Evolutionary conservation across 1,284 basidiomycete genomes (phyloP).

Genomic region (Ceratobasidium sp.): DNA sequence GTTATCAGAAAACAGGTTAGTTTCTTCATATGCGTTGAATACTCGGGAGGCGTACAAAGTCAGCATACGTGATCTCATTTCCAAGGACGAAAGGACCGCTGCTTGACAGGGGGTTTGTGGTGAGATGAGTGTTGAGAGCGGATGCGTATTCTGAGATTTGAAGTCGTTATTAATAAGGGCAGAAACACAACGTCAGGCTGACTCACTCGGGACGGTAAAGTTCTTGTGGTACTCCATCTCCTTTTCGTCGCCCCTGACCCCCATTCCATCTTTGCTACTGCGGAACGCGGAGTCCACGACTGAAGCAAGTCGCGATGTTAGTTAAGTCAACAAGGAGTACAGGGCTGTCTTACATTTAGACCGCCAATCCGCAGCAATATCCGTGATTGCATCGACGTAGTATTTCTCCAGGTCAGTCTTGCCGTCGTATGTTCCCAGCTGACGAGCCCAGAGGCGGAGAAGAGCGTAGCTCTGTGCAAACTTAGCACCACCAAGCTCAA

Average conservation of each 20-base stretch:
- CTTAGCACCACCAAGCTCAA: conserved; percentile 6
- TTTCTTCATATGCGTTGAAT: neutral
- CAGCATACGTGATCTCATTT: conserved; percentile 23
- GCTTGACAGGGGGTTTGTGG: conserved; percentile 19
- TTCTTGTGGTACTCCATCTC: conserved; percentile 3
- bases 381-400: conserved; percentile 19
- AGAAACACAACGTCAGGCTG: neutral
- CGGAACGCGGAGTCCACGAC: conserved; percentile 6
- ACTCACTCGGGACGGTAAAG: conserved; percentile 2
- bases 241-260: neutral
- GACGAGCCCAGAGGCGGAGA: conserved; percentile 9
- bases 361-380: conserved; percentile 13
- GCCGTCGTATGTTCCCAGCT: conserved; percentile 12
- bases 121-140: conserved; percentile 15
- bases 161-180: neutral
- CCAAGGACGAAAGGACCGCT: conserved; percentile 21
- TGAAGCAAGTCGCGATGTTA: neutral
- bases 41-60: neutral
- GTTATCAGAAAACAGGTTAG: too few relatives aligned
- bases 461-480: conserved; percentile 9
- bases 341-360: neutral
- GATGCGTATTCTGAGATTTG: neutral
- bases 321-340: neutral
- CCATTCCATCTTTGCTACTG: neutral
- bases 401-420: conserved; percentile 5